Base-by-base conservation (phyloP, 805 yeast genomes). In the Yarrowia alimentaria region DNA sequence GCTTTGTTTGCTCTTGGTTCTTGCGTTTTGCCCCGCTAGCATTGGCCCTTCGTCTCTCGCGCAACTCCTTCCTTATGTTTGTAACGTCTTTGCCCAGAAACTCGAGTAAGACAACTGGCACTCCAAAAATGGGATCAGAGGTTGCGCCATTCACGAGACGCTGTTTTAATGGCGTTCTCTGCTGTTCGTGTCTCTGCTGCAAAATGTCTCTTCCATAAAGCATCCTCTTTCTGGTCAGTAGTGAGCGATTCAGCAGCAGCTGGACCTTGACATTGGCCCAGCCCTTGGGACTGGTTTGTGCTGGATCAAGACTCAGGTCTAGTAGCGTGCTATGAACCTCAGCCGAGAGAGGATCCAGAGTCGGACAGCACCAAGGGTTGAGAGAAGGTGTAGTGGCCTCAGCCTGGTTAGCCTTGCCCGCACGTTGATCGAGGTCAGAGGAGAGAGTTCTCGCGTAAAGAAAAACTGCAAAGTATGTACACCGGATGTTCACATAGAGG, bases 141-240 rank as follows among this genome's bases (percentile, higher is more conserved):
- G 43, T 16, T 1, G 43, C 43, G 16, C 43, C 43, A 16, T 37
- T 30, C 30, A 37, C 25, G 17, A 37, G 43, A 16, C 43, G 20
- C 30, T 24, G 12, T 21, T 37, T 37, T 3, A 24, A 22, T 3
- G 43, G 43, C 2, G 43, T 37, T 17, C 43, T 16, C 12, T 37
- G 43, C 12, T 37, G 43, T 30, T 37, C 43, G 13, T 37, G 43
- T 1, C 43, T 29, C 16, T 37, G 43, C 14, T 37, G 43, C 11
- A 37, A 12, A 7, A 37, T 37, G 6, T 37, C 43, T 10, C 43
- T 17, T 21, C 25, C 30, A 11, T 37, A 16, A 10, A 37, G 30
- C 43, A 37, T 37, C 7, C 43, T 14, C 10, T 24, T 30, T n/a
- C 11, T 17, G 3, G 29, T 17, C 43, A 37, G 8, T 21, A 37